Conservation (phyloP, 257 asterid species). For the Plantago major region DNA sequence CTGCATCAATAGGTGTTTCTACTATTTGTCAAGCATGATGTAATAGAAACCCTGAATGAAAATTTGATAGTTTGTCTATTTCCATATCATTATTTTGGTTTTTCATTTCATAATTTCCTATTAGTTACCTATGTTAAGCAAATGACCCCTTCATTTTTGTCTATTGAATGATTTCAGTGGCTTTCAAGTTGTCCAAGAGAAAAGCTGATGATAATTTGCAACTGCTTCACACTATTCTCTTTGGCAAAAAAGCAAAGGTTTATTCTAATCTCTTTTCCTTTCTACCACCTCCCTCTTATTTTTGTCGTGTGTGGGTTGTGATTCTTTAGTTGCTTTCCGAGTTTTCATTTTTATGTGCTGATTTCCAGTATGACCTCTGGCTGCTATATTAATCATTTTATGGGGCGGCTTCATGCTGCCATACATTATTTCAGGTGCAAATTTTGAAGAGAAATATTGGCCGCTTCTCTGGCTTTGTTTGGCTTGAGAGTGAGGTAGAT, state of each 20-base stretch:
- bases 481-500: constrained; percentile 78
- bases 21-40: no score
- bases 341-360: background rate
- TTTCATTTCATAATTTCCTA: constrained; percentile 2
- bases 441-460: constrained; percentile 75
- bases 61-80: no score
- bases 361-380: constrained; percentile 1
- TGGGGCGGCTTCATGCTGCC: constrained; percentile 14
- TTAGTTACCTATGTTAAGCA: constrained; percentile 10
- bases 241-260: constrained; percentile 87
- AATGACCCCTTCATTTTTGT: constrained; percentile 8
- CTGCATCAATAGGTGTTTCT: no score
- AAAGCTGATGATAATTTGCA: constrained; percentile 86
- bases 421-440: constrained; percentile 46
- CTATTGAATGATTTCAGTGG: constrained; percentile 54
- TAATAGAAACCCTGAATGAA: no score
- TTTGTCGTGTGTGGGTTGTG: no score
- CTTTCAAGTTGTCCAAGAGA: constrained; percentile 87
- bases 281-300: background rate
- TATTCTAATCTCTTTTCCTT: constrained; percentile 8
- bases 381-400: constrained; percentile 13
- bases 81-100: no score
- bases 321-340: background rate
- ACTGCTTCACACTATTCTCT: constrained; percentile 77
- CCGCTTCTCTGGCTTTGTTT: constrained; percentile 86